Conservation (phyloP, 768 basidiomycete species). For the Chiua virens region DNA sequence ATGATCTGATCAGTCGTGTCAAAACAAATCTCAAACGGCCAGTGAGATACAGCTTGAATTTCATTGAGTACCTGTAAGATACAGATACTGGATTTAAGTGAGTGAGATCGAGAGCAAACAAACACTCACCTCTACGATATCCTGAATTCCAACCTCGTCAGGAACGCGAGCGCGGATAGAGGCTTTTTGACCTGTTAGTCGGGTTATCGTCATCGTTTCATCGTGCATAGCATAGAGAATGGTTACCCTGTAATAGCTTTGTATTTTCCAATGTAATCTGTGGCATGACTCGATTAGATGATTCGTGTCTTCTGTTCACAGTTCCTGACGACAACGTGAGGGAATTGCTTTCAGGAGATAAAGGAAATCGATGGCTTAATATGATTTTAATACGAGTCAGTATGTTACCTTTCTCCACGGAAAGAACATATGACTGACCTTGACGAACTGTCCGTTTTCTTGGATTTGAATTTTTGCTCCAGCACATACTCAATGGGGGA, state of each 20-base stretch:
- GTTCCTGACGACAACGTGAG: constrained; percentile 13
- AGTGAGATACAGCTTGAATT: constrained; percentile 42
- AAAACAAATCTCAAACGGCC: neutral
- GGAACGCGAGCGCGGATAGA: neutral
- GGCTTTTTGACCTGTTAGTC: neutral
- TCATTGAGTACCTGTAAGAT: constrained; percentile 45
- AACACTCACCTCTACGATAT: constrained; percentile 44
- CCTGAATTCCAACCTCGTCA: constrained; percentile 22
- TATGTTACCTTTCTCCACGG: neutral
- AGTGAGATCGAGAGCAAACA: neutral
- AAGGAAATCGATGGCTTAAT: neutral
- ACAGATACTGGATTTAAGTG: neutral
- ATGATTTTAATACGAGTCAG: neutral
- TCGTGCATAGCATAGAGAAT: neutral
- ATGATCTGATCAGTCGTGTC: constrained; percentile 14
- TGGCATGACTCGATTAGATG: constrained; percentile 2
- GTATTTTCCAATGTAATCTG: constrained; percentile 1
- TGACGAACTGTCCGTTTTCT: neutral
- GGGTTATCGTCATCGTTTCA: neutral
- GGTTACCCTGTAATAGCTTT: constrained; percentile 6
- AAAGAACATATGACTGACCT: constrained; percentile 7
- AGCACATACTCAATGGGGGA: constrained; percentile 23
- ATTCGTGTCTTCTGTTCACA: neutral
- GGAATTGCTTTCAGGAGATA: constrained; percentile 5
- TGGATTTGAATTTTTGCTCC: neutral